Base-by-base conservation (phyloP, 1,139 yeast species). In the Scheffersomyces lignicola region DNA sequence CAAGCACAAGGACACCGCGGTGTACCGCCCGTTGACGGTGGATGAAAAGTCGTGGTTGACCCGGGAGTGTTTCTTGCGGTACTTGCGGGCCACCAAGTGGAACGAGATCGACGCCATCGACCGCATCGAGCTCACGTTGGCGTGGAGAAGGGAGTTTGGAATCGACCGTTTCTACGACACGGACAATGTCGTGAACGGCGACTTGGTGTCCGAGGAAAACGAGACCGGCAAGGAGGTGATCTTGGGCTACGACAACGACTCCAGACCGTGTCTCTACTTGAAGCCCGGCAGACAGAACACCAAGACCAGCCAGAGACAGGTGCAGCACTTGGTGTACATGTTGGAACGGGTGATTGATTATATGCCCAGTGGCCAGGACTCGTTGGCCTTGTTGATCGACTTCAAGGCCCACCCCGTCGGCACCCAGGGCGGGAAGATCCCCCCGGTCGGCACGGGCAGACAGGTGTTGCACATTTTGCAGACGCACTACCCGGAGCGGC, bases 391-490 rank as follows among this genome's bases (percentile, higher is more conserved):
- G 32, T 58, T 71, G 35, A 71, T 71, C 30, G 77, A 71, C 47
- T 70, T 70, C 48, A 69, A 71, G 45, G 64, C 73, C 1, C 61
- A 62, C 21, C 73, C 75, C 7, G 69, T 63, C 11, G 65, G 83
- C 39, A 62, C 78, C 55, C 62, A 73, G 60, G 58, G 80, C 61
- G 52, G 76, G 31, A 88, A 86, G 58, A 76, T 88, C 33, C 98
- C 98, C 3, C 89, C 96, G 1, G 70, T 92, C 24, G 76, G 84
- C 25, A 83, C 76, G 14, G 88, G 89, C 16, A 78, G 83, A 58
- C 84, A 83, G 49, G 88, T 83, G 12, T 64, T 84, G 45, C 81
- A 80, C 52, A 83, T 83, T 46, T 65, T 84, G 46, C 94, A 77
- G 51, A 62, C 73, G 11, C 77, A 69, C 49, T 70, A 69, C 46